Percentiles rank a stretch among this genome's conserved stretches.
These are phyloP conservation scores for Boletus reticuloceps DNA, from an alignment of 768 basidiomycete species.

Conservation along the genomic window DNA sequence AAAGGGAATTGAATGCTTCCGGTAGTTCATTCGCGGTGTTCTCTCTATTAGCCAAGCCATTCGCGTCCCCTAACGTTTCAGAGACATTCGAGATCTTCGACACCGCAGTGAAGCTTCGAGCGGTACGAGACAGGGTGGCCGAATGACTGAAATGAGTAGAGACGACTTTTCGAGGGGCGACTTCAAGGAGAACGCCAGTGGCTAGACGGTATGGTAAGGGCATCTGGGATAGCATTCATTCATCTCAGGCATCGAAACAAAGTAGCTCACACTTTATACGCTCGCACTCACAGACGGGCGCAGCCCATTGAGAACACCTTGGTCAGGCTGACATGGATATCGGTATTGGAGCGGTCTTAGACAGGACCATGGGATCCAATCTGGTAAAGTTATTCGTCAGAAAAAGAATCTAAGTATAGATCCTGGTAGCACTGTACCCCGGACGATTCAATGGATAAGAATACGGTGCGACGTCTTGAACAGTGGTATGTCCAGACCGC, in stretches of 20 bases:
- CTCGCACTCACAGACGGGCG: not conserved
- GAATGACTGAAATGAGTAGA: slow-evolving; percentile 16
- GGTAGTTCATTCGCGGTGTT: slow-evolving; percentile 24
- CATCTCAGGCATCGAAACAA: not conserved
- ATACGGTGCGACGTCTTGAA: not conserved
- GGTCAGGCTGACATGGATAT: not conserved
- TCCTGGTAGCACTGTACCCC: not conserved
- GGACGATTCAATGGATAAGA: not conserved
- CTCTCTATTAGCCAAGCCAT: slow-evolving; percentile 35
- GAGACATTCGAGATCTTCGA: too few species aligned
- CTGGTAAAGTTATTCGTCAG: too few species aligned
- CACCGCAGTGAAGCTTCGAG: too few species aligned
- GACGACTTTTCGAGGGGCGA: slow-evolving; percentile 5
- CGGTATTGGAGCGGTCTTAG: slow-evolving; percentile 25
- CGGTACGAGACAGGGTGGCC: slow-evolving; percentile 5
- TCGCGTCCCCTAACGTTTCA: too few species aligned
- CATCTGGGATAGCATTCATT: slow-evolving; percentile 10
- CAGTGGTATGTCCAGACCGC: slow-evolving; percentile 11
- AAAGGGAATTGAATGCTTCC: not conserved
- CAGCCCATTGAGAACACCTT: not conserved
- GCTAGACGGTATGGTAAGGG: slow-evolving; percentile 9
- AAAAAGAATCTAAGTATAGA: not conserved
- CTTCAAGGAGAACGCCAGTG: slow-evolving; percentile 3
- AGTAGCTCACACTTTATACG: slow-evolving; percentile 18
- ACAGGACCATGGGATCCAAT: not conserved